phyloP scores from a whole-genome alignment of 2,329 filamentous ascomycete species.

The Stagonosporopsis vannaccii region DNA sequence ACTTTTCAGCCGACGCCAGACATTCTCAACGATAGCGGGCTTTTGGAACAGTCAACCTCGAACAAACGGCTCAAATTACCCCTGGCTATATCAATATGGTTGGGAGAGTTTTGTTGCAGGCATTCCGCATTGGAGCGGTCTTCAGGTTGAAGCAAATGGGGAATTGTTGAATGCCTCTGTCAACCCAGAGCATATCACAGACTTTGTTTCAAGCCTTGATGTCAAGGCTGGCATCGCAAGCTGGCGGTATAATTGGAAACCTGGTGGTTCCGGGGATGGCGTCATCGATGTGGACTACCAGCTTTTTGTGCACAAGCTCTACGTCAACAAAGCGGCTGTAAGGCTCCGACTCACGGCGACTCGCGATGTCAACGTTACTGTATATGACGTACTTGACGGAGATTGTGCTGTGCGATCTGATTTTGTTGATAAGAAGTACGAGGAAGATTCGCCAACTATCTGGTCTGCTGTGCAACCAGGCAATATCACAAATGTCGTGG shows the following conservation, averaged over 20 bases:
- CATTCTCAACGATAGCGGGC: constrained; percentile 72
- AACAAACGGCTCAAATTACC: constrained; percentile 69
- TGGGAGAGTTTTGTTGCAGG: constrained; percentile 75
- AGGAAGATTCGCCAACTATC: constrained; percentile 61
- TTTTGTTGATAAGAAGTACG: constrained; percentile 63
- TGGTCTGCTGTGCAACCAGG: constrained; percentile 70
- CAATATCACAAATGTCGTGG: constrained; percentile 68
- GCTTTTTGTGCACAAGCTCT: constrained; percentile 70
- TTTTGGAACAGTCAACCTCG: constrained; percentile 69
- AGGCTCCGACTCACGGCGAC: constrained; percentile 66
- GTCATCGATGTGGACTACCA: constrained; percentile 68
- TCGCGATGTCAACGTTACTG: constrained; percentile 60
- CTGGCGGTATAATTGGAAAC: constrained; percentile 73
- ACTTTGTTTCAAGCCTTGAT: constrained; percentile 68
- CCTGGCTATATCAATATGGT: constrained; percentile 73
- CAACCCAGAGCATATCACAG: constrained; percentile 63
- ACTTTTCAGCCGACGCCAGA: constrained; percentile 67
- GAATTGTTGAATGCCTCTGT: constrained; percentile 68
- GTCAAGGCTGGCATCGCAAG: constrained; percentile 68
- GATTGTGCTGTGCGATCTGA: constrained; percentile 71
- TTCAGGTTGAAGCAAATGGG: constrained; percentile 64
- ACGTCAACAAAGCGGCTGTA: constrained; percentile 68
- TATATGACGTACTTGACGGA: constrained; percentile 74
- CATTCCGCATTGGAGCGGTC: constrained; percentile 71
- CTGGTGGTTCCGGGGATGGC: constrained; percentile 50